Evolutionary conservation across 2,329 filamentous ascomycete species (phyloP), one percentile per base, ranked within the genome.

Genomic region (Penicillium brevicompactum): DNA sequence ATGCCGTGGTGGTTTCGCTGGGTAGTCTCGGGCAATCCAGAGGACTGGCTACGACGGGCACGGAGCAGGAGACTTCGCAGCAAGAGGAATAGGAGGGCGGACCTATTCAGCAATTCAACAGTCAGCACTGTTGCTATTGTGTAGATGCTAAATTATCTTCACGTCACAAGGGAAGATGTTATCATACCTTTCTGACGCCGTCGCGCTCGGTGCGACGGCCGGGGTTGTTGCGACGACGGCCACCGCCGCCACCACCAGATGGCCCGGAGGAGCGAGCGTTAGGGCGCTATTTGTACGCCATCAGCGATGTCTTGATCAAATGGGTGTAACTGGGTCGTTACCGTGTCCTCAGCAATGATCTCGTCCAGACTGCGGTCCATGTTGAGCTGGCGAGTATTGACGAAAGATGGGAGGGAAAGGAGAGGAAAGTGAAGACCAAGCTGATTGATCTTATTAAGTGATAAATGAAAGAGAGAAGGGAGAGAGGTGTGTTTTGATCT

Each of bases 181-280:
- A 8, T 10, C 38, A 3, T 74, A 93, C 91, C 91, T 95, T 95
- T 92, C 88, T 92, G 74, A 93, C 84, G 77, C 90, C 90, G 78
- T 94, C 90, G 78, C 90, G 88, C 76, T 90, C 90, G 76, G 93
- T 90, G 78, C 90, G 88, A 70, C 89, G 88, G 67, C 75, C 73
- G 62, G 78, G 74, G 64, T 78, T 76, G 62, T 74, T 65, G 59
- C 70, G 67, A 61, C 74, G 73, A 61, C 73, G 71, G 62, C 37
- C 27, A 43, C 38, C 45, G 42, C 45, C 50, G 46, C 49, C 34
- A 14, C 74, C 67, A 54, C 72, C 57, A 37, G 63, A 60, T 8
- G 60, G 37, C 30, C 63, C 57, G 37, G 63, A 60, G 10, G 60
- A 32, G 30, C 63, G 70, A 55, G 62, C 66, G 43, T 69, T 66